These are phyloP conservation scores for Suhomyces sp. DNA, from an alignment of 805 yeast species.

Conservation along the genomic window DNA sequence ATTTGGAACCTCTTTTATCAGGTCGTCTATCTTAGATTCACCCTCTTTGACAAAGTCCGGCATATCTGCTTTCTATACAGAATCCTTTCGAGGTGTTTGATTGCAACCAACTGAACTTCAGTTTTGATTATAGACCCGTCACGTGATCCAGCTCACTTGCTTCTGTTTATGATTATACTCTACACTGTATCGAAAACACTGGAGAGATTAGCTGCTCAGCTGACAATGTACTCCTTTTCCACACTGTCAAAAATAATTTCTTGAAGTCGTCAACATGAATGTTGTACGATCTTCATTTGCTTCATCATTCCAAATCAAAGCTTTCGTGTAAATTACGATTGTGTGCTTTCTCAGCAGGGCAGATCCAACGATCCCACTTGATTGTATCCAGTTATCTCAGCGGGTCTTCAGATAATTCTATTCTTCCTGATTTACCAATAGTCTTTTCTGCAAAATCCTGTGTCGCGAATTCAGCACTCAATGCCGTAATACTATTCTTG, in stretches of 20 bases:
- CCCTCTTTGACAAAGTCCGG: slow-evolving; percentile 10
- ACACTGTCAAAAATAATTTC: slow-evolving; percentile 10
- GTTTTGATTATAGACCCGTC: background rate
- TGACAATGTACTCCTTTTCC: slow-evolving; percentile 13
- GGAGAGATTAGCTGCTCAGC: background rate
- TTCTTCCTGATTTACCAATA: slow-evolving; percentile 38
- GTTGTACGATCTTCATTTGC: background rate
- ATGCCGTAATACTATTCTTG: slow-evolving; percentile 54
- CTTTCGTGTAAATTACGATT: too few species aligned
- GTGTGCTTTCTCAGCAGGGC: too few species aligned
- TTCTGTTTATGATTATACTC: background rate
- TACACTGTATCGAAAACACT: background rate
- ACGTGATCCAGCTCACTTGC: background rate
- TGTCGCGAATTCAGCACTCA: slow-evolving; percentile 46
- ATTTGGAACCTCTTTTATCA: background rate
- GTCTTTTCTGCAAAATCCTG: slow-evolving; percentile 52
- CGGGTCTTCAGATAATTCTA: too few species aligned
- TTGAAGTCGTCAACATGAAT: slow-evolving; percentile 6
- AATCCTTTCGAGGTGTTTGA: background rate
- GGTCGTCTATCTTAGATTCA: background rate
- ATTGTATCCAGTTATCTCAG: too few species aligned
- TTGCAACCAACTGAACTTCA: background rate
- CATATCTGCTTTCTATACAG: slow-evolving; percentile 1
- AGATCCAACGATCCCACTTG: too few species aligned
- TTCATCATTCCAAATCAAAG: too few species aligned